Evolutionary conservation across 225 moss, liverwort and hornwort genomes (phyloP).

Genomic region (Antitrichia curtipendula): DNA sequence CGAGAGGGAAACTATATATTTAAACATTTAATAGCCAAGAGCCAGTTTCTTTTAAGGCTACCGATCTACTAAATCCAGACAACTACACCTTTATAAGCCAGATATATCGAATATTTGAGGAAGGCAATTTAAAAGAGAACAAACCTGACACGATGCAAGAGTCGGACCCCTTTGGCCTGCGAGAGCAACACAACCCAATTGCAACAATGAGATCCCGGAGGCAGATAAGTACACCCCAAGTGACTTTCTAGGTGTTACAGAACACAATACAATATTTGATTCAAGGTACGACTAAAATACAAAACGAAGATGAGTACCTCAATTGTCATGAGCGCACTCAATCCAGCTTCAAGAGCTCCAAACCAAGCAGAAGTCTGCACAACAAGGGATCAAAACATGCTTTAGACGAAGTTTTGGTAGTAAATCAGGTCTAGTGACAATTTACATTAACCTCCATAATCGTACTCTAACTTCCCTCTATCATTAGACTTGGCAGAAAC

Average conservation of each 20-base stretch:
- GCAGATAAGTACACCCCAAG: neutral
- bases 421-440: neutral
- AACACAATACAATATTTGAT: neutral
- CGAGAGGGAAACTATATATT: neutral
- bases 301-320: slow-evolving; percentile 35
- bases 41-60: neutral
- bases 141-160: slow-evolving; percentile 92
- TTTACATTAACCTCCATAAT: neutral
- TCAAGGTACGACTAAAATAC: neutral
- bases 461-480: neutral
- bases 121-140: neutral
- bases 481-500: neutral
- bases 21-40: neutral
- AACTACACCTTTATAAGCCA: neutral
- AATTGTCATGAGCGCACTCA: slow-evolving; percentile 77
- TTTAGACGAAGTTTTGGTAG: neutral
- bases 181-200: neutral
- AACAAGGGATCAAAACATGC: neutral
- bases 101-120: neutral
- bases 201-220: neutral
- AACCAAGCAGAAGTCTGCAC: slow-evolving; percentile 78
- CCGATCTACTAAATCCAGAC: neutral
- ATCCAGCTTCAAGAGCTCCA: slow-evolving; percentile 81
- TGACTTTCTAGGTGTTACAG: neutral
- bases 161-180: slow-evolving; percentile 78